Conservation (phyloP, 148 eudicot species). For the Amaranthus hypochondriacus region DNA sequence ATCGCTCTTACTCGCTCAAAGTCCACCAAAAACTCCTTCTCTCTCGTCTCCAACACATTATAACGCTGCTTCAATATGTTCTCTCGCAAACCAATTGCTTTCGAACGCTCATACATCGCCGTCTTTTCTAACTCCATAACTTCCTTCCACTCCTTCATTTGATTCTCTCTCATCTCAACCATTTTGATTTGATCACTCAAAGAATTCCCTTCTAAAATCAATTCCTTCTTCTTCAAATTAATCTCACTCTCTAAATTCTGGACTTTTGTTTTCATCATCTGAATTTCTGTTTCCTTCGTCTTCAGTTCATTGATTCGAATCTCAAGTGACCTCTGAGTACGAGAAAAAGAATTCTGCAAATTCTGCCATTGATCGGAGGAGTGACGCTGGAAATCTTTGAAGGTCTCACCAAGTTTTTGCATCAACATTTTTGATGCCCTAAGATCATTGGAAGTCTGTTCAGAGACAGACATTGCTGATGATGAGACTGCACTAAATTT, state of each 20-base stretch:
- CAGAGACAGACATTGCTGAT: neutral
- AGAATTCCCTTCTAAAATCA: neutral
- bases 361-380: conserved; percentile 17
- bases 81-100: conserved; percentile 5
- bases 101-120: conserved; percentile 7
- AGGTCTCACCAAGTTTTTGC: conserved; percentile 12
- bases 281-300: conserved; percentile 9
- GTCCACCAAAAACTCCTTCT: neutral
- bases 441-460: conserved; percentile 4
- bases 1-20: neutral
- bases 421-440: neutral
- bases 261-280: neutral
- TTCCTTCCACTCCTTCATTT: conserved; percentile 1
- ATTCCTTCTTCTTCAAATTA: conserved; percentile 1
- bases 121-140: neutral
- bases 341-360: conserved; percentile 5
- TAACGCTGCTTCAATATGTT: conserved; percentile 1
- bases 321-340: neutral
- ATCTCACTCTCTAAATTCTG: neutral
- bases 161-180: neutral
- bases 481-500: neutral
- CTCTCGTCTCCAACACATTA: neutral
- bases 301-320: conserved; percentile 12
- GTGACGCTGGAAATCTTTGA: conserved; percentile 14
- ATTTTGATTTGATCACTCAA: conserved; percentile 1